A percentile compares a stretch with the other conserved stretches of the same genome.
Evolutionary conservation across 495 filamentous ascomycete species (phyloP).

Genomic region (Podospora australis): DNA sequence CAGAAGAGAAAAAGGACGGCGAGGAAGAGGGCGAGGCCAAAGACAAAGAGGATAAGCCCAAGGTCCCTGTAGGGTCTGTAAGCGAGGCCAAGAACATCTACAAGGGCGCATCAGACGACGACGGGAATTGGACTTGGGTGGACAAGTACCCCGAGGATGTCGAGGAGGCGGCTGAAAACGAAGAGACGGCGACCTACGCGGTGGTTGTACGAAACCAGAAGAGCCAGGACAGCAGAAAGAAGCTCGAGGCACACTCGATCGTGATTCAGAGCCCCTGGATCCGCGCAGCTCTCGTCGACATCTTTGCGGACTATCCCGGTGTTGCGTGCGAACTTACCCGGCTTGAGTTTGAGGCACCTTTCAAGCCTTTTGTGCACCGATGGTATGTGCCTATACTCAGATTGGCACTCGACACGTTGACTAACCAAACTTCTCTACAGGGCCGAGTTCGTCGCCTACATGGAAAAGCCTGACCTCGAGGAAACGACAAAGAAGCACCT

Average conservation of each 20-base stretch:
- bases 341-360: constrained; percentile 53
- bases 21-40: constrained; percentile 8
- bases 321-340: constrained; percentile 54
- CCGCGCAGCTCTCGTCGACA: constrained; percentile 48
- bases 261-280: constrained; percentile 59
- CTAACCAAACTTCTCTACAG: constrained; percentile 4
- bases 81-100: constrained; percentile 34
- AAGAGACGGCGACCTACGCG: constrained; percentile 30
- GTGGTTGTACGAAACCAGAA: constrained; percentile 30
- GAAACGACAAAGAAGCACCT: constrained; percentile 47
- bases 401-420: not conserved
- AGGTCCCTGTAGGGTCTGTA: constrained; percentile 24
- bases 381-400: constrained; percentile 37
- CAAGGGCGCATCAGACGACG: constrained; percentile 25
- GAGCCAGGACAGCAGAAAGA: constrained; percentile 49
- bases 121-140: constrained; percentile 34
- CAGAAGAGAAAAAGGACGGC: constrained; percentile 3
- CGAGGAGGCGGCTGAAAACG: constrained; percentile 32
- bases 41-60: constrained; percentile 13
- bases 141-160: constrained; percentile 33
- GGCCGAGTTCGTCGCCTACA: constrained; percentile 41
- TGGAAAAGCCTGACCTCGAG: constrained; percentile 42
- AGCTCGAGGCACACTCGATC: constrained; percentile 54
- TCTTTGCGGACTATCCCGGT: constrained; percentile 58
- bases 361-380: constrained; percentile 60